Evolutionary conservation across 2,329 filamentous ascomycete species (phyloP).

Genomic region (Venturiaceae sp.): DNA sequence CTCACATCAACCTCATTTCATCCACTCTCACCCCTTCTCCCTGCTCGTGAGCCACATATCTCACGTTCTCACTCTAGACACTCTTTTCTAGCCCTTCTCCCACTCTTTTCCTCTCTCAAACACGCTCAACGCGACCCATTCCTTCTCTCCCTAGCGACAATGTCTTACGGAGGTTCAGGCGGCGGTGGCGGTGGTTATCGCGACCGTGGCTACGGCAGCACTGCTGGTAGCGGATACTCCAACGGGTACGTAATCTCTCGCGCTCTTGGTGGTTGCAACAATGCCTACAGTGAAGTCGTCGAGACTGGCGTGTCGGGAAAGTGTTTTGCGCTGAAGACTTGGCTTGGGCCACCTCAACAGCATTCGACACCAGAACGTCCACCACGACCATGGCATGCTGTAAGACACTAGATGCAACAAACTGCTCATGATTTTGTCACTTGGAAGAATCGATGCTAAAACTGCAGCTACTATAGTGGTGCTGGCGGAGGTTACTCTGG

Average conservation of each 20-base stretch:
- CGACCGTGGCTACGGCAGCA: conserved; percentile 35
- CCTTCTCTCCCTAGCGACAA: conserved; percentile 24
- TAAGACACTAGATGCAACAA: neutral
- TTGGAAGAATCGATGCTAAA: neutral
- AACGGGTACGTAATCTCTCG: conserved; percentile 37
- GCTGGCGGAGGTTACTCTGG: conserved; percentile 1
- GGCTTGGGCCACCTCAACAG: neutral
- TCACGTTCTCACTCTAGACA: neutral
- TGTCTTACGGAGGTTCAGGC: conserved; percentile 56
- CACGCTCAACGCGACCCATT: neutral
- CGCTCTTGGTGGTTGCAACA: conserved; percentile 25
- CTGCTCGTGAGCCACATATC: neutral
- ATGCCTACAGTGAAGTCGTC: conserved; percentile 13
- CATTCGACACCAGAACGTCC: neutral
- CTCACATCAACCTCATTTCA: conserved; percentile 14
- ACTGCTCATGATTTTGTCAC: neutral
- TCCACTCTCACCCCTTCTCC: conserved; percentile 8
- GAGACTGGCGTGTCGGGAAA: conserved; percentile 8
- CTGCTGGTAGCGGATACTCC: conserved; percentile 38
- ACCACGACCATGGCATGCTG: neutral
- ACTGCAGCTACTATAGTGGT: neutral
- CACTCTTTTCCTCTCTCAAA: neutral
- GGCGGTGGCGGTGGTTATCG: conserved; percentile 34
- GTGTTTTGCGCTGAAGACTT: neutral
- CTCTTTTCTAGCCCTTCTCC: neutral